Base-by-base conservation (phyloP, 75 land plant genomes). In the Larix kaempferi region DNA sequence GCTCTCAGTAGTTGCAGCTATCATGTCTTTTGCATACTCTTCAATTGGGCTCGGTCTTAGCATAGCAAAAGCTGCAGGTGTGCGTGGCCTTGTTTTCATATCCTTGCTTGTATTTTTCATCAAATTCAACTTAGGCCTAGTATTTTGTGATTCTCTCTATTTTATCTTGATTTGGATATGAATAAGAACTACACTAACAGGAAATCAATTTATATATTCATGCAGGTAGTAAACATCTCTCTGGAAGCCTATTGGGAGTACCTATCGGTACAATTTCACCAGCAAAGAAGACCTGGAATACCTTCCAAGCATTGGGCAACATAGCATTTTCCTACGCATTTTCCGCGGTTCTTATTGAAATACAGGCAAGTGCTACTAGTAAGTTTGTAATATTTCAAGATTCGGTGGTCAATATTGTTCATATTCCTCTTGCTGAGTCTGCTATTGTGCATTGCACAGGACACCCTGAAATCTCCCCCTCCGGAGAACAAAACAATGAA, bases 251-350 rank as follows among this genome's bases (percentile, higher is more conserved):
- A 29, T 64, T 81, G 4, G 88, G 88, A 21, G 73, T 84, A 29
- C 29, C n/a, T 5, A 60, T 82, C 52, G 87, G 84, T 23, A 29
- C 0, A 41, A 59, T 78, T 2, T 56, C 88, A 23, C 19, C 11
- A 17, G 66, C 76, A 7, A 35, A 63, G 27, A 88, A 86, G 83
- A 23, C 75, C 17, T 86, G 87, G 90, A 54, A 64, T 67, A 56
- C 71, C 59, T 82, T 84, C 76, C 80, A 80, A 58, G 89, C 95
- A 3, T 76, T 93, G 21, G 95, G 95, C 22, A 79, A 93, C 78
- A 88, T 93, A 25, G 95, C 95, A 6, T 93, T 93, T 76, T 90
- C 95, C 56, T 93, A 90, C 77, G 86, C 95, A 11, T 93, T 78
- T 75, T 86, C 90, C 23, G 83, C 78, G 57, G 86, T 89, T 54